These are phyloP conservation scores for Fusarium subglutinans DNA, from an alignment of 2,329 filamentous ascomycete genomes.

Conservation along the genomic window DNA sequence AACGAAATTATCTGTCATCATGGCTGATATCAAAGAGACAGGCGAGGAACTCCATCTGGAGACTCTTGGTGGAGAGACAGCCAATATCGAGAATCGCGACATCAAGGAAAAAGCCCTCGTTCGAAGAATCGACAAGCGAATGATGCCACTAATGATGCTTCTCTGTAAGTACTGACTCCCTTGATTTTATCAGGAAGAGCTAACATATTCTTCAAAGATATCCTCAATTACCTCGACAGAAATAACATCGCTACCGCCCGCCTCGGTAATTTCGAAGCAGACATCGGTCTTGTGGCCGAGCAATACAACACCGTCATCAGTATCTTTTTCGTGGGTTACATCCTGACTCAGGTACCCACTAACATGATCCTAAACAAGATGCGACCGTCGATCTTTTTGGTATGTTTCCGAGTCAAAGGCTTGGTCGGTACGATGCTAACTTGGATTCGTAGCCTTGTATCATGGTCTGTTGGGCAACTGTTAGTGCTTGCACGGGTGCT, in stretches of 20 bases:
- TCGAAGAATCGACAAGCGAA: conserved; percentile 11
- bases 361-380: conserved; percentile 63
- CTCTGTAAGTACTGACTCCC: background rate
- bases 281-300: conserved; percentile 18
- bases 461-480: conserved; percentile 9
- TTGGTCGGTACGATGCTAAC: background rate
- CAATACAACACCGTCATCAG: conserved; percentile 47
- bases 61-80: background rate
- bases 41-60: conserved; percentile 1
- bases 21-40: background rate
- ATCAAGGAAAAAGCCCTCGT: background rate
- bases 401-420: background rate
- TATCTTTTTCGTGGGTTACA: conserved; percentile 61
- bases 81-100: background rate
- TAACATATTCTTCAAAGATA: background rate
- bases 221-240: conserved; percentile 11
- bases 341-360: conserved; percentile 62
- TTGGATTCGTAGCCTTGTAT: background rate
- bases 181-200: background rate
- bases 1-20: background rate
- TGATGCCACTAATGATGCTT: conserved; percentile 22
- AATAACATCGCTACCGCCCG: conserved; percentile 27
- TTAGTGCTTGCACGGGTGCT: conserved; percentile 48
- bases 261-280: conserved; percentile 12
- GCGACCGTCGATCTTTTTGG: conserved; percentile 56